Conservation (phyloP, 371 early-diverging fungal species). For the Mucor indicus region DNA sequence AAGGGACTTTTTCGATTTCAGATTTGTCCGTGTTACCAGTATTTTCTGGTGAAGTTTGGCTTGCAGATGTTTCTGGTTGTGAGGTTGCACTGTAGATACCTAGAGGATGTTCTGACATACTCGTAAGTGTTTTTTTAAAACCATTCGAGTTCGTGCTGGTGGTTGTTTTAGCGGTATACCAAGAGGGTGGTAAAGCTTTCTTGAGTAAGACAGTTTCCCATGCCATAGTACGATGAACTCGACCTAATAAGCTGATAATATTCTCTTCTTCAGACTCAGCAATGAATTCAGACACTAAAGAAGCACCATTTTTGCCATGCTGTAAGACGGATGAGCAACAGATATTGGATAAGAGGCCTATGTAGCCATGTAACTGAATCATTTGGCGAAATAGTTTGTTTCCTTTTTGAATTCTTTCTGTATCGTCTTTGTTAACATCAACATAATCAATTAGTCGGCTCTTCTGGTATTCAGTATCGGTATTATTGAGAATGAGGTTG, state of each 20-base stretch:
- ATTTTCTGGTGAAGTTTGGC: neutral
- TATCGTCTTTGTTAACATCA: slow-evolving; percentile 50
- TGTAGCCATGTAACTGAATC: slow-evolving; percentile 60
- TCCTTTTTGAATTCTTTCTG: slow-evolving; percentile 44
- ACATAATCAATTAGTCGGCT: slow-evolving; percentile 47
- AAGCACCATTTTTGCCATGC: slow-evolving; percentile 61
- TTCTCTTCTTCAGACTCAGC: slow-evolving; percentile 47
- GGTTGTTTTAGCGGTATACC: slow-evolving; percentile 55
- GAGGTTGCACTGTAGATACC: slow-evolving; percentile 27
- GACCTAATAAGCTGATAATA: slow-evolving; percentile 56
- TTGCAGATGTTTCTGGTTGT: neutral
- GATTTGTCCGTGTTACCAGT: neutral
- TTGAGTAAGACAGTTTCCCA: slow-evolving; percentile 69
- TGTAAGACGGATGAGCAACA: slow-evolving; percentile 66
- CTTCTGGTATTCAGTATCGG: slow-evolving; percentile 15
- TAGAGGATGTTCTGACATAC: slow-evolving; percentile 31
- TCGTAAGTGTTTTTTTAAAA: slow-evolving; percentile 18
- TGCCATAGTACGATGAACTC: slow-evolving; percentile 64
- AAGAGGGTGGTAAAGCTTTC: slow-evolving; percentile 60
- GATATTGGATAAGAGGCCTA: slow-evolving; percentile 72
- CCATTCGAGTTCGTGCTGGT: neutral
- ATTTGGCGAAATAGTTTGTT: slow-evolving; percentile 56
- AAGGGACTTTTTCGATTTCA: slow-evolving; percentile 7
- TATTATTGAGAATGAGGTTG: slow-evolving; percentile 29
- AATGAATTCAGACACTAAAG: slow-evolving; percentile 62